Evolutionary conservation across 2,329 filamentous ascomycete genomes (phyloP).

Genomic region (Pseudocercospora pini-densiflorae): DNA sequence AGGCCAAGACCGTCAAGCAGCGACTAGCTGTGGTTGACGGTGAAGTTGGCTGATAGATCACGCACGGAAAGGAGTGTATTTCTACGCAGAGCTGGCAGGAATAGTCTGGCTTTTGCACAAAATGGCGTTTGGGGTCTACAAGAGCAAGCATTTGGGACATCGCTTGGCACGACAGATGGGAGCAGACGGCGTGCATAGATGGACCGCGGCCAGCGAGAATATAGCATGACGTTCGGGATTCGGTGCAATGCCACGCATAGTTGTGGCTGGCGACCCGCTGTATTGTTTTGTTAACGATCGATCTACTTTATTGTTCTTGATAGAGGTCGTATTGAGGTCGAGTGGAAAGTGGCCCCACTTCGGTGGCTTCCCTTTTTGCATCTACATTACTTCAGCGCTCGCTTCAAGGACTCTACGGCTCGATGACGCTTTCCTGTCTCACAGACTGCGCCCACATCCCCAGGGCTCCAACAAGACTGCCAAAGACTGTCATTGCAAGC

Average conservation of each 20-base stretch:
- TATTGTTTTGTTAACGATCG: neutral
- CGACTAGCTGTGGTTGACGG: conserved; percentile 55
- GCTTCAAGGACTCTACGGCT: no score
- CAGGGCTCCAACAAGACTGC: no score
- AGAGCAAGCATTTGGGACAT: neutral
- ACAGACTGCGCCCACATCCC: no score
- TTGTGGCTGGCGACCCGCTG: neutral
- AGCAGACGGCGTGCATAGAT: neutral
- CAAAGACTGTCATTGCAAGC: no score
- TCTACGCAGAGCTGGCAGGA: conserved; percentile 1
- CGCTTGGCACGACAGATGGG: neutral
- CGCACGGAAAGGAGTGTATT: neutral
- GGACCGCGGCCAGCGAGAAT: neutral
- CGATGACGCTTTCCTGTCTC: no score
- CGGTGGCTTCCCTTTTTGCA: neutral
- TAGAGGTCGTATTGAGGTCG: neutral
- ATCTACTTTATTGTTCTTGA: neutral
- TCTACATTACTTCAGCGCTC: no score
- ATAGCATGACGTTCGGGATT: neutral
- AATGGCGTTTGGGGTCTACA: neutral
- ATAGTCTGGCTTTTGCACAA: neutral
- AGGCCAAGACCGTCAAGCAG: conserved; percentile 57
- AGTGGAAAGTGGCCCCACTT: neutral
- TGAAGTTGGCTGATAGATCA: conserved; percentile 30
- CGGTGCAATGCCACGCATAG: neutral